These are phyloP conservation scores for Jackrogersella multiformis DNA, from an alignment of 495 filamentous ascomycete species.

Conservation along the genomic window DNA sequence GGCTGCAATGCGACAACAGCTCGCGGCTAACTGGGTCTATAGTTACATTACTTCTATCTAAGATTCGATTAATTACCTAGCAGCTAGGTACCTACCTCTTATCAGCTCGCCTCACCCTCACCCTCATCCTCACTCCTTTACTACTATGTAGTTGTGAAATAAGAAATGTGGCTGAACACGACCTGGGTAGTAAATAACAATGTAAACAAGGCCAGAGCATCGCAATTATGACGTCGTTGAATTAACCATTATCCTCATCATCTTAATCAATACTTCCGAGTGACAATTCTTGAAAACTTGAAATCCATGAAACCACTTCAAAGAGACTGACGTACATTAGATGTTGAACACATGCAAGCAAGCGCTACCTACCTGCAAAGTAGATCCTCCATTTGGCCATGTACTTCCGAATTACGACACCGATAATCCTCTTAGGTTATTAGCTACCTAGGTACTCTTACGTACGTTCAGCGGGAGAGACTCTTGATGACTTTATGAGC, in stretches of 20 bases:
- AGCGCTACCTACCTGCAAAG: constrained; percentile 19
- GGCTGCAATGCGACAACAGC: constrained; percentile 36
- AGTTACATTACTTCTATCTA: constrained; percentile 21
- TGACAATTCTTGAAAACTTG: background rate
- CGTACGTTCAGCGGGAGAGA: no score
- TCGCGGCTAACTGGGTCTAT: constrained; percentile 32
- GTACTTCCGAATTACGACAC: background rate
- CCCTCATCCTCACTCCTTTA: no score
- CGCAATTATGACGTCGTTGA: background rate
- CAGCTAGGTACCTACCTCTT: no score
- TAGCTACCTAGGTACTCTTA: background rate
- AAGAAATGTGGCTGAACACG: constrained; percentile 17
- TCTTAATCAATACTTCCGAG: background rate
- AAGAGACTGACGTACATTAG: background rate
- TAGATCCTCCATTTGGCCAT: constrained; percentile 6
- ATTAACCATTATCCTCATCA: background rate
- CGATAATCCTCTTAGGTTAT: constrained; percentile 2
- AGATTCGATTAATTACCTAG: constrained; percentile 25
- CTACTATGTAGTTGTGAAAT: background rate
- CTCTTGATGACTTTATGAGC: no score
- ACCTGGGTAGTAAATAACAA: no score
- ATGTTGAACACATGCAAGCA: constrained; percentile 16
- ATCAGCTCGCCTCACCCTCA: constrained; percentile 10
- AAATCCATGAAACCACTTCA: background rate
- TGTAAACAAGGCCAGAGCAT: no score